Base-by-base conservation (phyloP, 495 filamentous ascomycete genomes). In the Schizothecium vesticola region DNA sequence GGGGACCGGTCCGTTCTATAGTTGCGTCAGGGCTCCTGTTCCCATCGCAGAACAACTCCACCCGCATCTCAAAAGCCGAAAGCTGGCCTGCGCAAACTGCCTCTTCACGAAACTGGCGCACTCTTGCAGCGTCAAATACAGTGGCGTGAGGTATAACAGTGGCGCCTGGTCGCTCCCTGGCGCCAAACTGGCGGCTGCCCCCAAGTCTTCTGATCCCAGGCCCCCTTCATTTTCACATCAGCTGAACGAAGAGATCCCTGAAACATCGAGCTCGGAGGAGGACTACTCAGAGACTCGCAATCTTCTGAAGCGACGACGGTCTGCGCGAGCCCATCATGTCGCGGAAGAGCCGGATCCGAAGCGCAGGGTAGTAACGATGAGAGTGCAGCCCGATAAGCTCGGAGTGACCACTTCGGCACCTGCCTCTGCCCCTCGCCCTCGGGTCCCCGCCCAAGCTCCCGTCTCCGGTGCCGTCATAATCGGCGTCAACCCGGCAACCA, bases 51-150 rank as follows among this genome's bases (percentile, higher is more conserved):
- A 23, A 0, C 33, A 51, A n/a, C 21, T 62, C 9, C 21, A 19
- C n/a, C 3, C 28, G 16, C 12, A 22, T 19, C 13, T 64, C 31
- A 31, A 24, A 2, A 55, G 57, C 1, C 28, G 28, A 10, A n/a
- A 25, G 5, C 58, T 25, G 8, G 21, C 69, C 28, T 72, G 71
- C 29, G 71, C 36, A 2, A 71, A 68, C 36, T 72, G 71, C 25
- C 22, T 71, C 4, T 24, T 56, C 1, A 21, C 23, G 22, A 62
- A 56, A 13, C 25, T 16, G 3, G 22, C 29, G 19, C 19, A 33
- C 4, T 12, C 22, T 1, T 72, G 71, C 25, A 72, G 71, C 55
- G 10, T 72, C 24, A 68, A 58, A 21, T 25, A 24, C 57, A 23
- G 57, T 12, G 57, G 10, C 3, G 10, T 58, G 19, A 26, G 22